Evolutionary conservation across 805 yeast genomes (phyloP), one percentile per base, ranked within the genome.

Genomic region (Spathaspora arborariae): DNA sequence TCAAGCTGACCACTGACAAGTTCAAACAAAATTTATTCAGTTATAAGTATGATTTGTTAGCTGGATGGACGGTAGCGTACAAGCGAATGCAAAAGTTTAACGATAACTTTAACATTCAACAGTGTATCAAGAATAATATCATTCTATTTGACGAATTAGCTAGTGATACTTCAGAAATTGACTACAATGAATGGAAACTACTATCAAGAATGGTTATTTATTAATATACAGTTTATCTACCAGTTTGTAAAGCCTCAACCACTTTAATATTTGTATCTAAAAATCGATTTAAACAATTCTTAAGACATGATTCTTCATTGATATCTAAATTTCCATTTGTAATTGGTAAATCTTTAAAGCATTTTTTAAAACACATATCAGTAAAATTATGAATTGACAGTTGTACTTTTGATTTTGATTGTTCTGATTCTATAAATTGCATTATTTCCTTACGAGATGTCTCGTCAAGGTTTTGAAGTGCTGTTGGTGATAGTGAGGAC

Each of bases 311-410:
- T 54, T 84, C 86, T 65, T 91, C 97, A 46, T 64, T 64, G 2
- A 68, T 45, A 51, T 74, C 74, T 53, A 90, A 71, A 41, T 72
- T 73, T 24, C 78, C 77, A 47, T 71, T 66, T 42, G 72, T 67
- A 43, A 79, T 70, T 15, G 73, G 65, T 46, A 46, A 60, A 50
- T 67, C 62, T 42, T 71, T 68, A 44, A 89, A 78, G 66, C 98
- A 91, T 68, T 87, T 86, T 63, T 85, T 87, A 76, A 89, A 91
- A 64, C 98, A 91, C 74, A 84, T 75, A 61, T 89, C 91, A 21
- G 97, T 90, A 78, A 88, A 89, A 58, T 77, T 80, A 64, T 91
- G 96, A 50, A 91, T 86, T 27, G 95, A 81, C 70, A 79, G 77
- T 65, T 89, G 96, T 24, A 91, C 88, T 68, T 89, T 88, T 46